Evolutionary conservation across 2,329 filamentous ascomycete genomes (phyloP).

Genomic region (Fusarium fujikuroi): DNA sequence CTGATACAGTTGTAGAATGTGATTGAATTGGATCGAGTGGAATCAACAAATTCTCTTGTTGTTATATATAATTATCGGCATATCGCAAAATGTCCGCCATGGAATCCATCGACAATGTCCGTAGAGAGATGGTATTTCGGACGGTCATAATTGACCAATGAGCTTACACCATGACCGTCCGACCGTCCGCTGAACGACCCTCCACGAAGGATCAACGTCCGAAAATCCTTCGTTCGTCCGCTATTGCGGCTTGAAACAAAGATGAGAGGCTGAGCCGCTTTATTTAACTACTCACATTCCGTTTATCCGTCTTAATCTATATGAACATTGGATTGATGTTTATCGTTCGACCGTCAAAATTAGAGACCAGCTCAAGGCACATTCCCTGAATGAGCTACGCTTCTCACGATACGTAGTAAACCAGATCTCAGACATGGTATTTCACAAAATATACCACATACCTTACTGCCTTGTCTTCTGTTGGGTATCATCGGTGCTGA

Average conservation of each 20-base stretch:
- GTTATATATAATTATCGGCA: constrained; percentile 1
- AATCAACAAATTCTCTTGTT: not conserved
- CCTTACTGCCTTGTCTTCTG: not conserved
- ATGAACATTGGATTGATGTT: not conserved
- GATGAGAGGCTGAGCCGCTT: not conserved
- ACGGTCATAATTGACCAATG: constrained; percentile 17
- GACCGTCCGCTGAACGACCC: constrained; percentile 5
- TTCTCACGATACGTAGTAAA: not conserved
- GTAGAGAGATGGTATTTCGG: not conserved
- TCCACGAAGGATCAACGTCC: not conserved
- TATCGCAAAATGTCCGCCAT: not conserved
- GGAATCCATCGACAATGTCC: not conserved
- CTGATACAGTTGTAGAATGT: not conserved
- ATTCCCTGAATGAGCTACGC: not conserved
- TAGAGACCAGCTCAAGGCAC: not conserved
- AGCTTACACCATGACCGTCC: constrained; percentile 27
- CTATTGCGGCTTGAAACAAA: not conserved
- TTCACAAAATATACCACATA: not conserved
- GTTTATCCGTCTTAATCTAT: not conserved
- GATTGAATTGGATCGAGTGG: not conserved
- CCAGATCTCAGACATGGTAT: not conserved
- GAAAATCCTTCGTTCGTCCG: not conserved
- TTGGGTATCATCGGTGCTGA: not conserved
- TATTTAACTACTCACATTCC: not conserved
- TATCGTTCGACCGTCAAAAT: not conserved